Evolutionary conservation across 2,329 filamentous ascomycete species (phyloP).

Genomic region (Coniosporium tulheliwenetii): DNA sequence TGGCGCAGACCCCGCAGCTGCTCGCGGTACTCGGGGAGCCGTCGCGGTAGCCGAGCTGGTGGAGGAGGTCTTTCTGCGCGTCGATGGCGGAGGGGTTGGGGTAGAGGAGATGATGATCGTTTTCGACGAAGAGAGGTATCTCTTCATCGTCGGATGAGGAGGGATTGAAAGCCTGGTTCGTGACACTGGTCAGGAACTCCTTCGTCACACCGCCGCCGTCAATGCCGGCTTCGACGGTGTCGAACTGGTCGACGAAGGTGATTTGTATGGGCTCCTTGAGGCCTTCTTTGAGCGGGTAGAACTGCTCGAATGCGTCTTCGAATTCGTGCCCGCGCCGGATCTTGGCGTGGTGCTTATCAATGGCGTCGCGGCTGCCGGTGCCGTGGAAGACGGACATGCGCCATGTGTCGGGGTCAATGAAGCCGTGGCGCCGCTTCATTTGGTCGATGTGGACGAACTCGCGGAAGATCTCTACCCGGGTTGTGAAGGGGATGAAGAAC

Average conservation of each 20-base stretch:
- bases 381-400: slow-evolving; percentile 36
- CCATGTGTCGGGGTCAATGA: slow-evolving; percentile 61
- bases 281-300: slow-evolving; percentile 64
- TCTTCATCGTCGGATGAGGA: slow-evolving; percentile 20
- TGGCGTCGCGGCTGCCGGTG: slow-evolving; percentile 19
- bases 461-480: slow-evolving; percentile 80
- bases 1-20: slow-evolving; percentile 46
- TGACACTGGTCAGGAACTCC: slow-evolving; percentile 84
- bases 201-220: slow-evolving; percentile 96
- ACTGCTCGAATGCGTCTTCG: slow-evolving; percentile 69
- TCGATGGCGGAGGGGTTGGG: slow-evolving; percentile 72
- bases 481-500: slow-evolving; percentile 88
- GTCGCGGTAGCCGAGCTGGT: slow-evolving; percentile 34
- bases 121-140: slow-evolving; percentile 61
- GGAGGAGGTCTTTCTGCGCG: slow-evolving; percentile 45
- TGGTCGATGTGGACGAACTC: slow-evolving; percentile 85
- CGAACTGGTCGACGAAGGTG: slow-evolving; percentile 86
- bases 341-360: slow-evolving; percentile 47
- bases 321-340: slow-evolving; percentile 71
- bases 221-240: slow-evolving; percentile 76
- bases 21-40: slow-evolving; percentile 39
- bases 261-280: slow-evolving; percentile 95
- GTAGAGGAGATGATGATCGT: slow-evolving; percentile 73
- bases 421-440: slow-evolving; percentile 49
- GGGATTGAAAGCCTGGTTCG: slow-evolving; percentile 63